Evolutionary conservation across 352 stramenopile species (phyloP).

Genomic region (Phytophthora pinifolia): DNA sequence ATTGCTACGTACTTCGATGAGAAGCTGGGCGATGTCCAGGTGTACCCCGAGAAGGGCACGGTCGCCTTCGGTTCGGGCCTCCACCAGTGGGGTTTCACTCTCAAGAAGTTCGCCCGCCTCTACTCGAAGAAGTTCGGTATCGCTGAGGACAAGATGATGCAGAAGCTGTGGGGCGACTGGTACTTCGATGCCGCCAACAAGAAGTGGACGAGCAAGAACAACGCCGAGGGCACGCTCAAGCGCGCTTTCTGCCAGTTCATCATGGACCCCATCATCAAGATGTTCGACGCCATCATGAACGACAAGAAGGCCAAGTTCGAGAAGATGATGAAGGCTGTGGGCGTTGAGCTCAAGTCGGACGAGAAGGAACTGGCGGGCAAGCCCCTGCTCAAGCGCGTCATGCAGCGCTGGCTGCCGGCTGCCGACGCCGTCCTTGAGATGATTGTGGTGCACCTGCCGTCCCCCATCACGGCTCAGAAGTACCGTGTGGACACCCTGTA

Average conservation of each 20-base stretch:
- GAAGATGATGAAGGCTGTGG: slow-evolving; percentile 97
- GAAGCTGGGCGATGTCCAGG: slow-evolving; percentile 95
- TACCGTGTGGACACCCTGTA: slow-evolving; percentile 99
- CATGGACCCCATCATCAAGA: slow-evolving; percentile 99
- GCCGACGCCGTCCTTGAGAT: slow-evolving; percentile 99
- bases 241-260: slow-evolving; percentile 99
- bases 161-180: slow-evolving; percentile 99
- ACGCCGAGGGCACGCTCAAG: slow-evolving; percentile 93
- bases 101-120: slow-evolving; percentile 98
- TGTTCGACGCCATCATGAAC: slow-evolving; percentile 99
- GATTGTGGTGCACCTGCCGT: slow-evolving; percentile 99
- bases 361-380: slow-evolving; percentile 97
- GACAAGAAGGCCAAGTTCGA: slow-evolving; percentile 99
- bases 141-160: slow-evolving; percentile 99
- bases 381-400: slow-evolving; percentile 97
- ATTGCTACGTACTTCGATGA: slow-evolving; percentile 99
- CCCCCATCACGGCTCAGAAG: slow-evolving; percentile 94
- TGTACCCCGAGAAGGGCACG: slow-evolving; percentile 98
- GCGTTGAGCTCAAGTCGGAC: slow-evolving; percentile 97
- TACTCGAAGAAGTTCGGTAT: slow-evolving; percentile 99
- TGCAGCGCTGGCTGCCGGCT: slow-evolving; percentile 99
- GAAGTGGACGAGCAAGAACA: slow-evolving; percentile 97
- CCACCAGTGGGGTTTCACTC: slow-evolving; percentile 99
- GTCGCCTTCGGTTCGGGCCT: slow-evolving; percentile 99
- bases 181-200: slow-evolving; percentile 96